Conservation (phyloP, 257 asterid species). For the Solanum boliviense region DNA sequence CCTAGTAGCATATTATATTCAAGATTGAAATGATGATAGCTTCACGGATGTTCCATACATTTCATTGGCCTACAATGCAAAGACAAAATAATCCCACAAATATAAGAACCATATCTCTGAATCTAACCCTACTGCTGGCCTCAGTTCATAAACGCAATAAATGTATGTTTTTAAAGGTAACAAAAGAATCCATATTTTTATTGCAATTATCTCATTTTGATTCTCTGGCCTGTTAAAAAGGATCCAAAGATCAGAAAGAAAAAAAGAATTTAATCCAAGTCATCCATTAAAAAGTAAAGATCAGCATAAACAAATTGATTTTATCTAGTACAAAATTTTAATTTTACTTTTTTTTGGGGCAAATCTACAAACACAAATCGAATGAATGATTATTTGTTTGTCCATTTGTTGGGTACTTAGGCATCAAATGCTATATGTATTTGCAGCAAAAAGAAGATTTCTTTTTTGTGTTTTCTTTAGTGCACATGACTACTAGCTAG, state of each 20-base stretch:
- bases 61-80: slow-evolving; percentile 14
- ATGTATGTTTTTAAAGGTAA: slow-evolving; percentile 1
- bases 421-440: neutral
- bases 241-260: neutral
- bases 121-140: slow-evolving; percentile 28
- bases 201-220: neutral
- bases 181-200: neutral
- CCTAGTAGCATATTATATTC: slow-evolving; percentile 1
- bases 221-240: neutral
- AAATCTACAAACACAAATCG: neutral
- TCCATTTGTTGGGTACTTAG: slow-evolving; percentile 2
- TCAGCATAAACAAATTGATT: neutral
- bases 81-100: slow-evolving; percentile 31
- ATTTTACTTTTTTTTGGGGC: neutral
- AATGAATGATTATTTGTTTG: slow-evolving; percentile 3
- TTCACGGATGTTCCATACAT: slow-evolving; percentile 1
- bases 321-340: neutral
- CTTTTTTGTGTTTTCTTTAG: neutral
- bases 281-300: neutral
- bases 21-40: slow-evolving; percentile 14
- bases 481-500: neutral
- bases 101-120: slow-evolving; percentile 18
- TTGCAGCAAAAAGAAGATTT: neutral
- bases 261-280: neutral
- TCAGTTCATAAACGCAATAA: slow-evolving; percentile 16